Evolutionary conservation across 257 asterid genomes (phyloP), one percentile per base, ranked within the genome.

Genomic region (Nicotiana paniculata): DNA sequence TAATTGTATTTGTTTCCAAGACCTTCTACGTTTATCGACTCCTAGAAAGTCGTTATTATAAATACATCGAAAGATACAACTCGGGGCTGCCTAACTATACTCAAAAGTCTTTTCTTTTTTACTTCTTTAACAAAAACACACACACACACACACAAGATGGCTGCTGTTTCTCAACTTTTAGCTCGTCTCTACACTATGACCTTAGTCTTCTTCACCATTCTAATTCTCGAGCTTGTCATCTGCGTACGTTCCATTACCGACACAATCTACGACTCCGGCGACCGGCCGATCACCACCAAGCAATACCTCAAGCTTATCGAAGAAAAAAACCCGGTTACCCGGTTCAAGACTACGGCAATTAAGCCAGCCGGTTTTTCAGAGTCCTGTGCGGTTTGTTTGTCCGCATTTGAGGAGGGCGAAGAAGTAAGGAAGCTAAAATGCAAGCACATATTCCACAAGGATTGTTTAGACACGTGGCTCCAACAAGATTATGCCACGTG

Each of bases 401-500:
- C 92, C 1, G 10, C 17, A 4, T 89, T 88, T 17, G 93, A 90
- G 46, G 90, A 90, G 16, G 94, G 93, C 9, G 97, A 93, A 3
- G 87, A 85, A 79, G 79, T 91, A 21, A 85, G 97, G 84, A 86
- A 83, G 59, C 80, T 93, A 79, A 90, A 90, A 82, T 93, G 96
- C 82, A 80, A 82, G 57, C 97, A 93, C 77, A 84, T 86, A 2
- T 92, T 91, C 83, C 97, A 92, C 30, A 90, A 89, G 87, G 81
- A 83, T 18, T 93, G 97, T 70, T 77, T 93, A 9, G 96, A 93
- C 90, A 83, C 88, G 86, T 93, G 97, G 97, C 91, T 93, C 26
- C 91, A 85, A 72, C 86, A 81, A 9, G 91, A 89, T 32, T 54
- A 37, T 43, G 90, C 91, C 83, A 90, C 94, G 32, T 93, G 97